Evolutionary conservation across 495 filamentous ascomycete genomes (phyloP).

Genomic region (Aspergillus homomorphus): DNA sequence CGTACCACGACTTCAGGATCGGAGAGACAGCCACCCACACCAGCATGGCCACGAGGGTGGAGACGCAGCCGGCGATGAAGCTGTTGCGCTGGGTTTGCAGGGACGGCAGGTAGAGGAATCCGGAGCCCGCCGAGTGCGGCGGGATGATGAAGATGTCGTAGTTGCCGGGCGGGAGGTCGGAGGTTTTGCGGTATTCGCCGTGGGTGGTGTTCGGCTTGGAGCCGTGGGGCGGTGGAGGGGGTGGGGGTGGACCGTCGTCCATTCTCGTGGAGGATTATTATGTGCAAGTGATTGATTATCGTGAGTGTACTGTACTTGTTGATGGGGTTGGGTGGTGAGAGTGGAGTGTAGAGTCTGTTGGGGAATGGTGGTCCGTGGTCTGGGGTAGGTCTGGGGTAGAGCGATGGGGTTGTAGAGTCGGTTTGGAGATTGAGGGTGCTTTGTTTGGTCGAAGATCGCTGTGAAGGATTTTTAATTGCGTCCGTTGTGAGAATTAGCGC

Average conservation of each 20-base stretch:
- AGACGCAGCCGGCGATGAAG: constrained; percentile 80
- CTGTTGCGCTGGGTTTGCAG: constrained; percentile 82
- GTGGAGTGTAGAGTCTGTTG: neutral
- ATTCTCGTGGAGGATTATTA: constrained; percentile 19
- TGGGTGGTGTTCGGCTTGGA: constrained; percentile 55
- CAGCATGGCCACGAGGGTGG: constrained; percentile 64
- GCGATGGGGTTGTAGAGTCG: neutral
- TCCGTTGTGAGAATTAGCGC: neutral
- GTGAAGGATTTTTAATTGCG: neutral
- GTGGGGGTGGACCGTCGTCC: constrained; percentile 56
- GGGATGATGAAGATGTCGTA: constrained; percentile 98
- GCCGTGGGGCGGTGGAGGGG: constrained; percentile 60
- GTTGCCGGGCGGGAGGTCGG: constrained; percentile 72
- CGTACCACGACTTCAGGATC: constrained; percentile 64
- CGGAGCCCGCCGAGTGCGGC: constrained; percentile 83
- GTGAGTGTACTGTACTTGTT: neutral
- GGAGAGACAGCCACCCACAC: constrained; percentile 68
- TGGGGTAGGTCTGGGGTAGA: neutral
- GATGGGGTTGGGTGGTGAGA: neutral
- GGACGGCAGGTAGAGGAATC: constrained; percentile 92
- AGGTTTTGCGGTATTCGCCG: constrained; percentile 48
- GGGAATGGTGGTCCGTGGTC: neutral
- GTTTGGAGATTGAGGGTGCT: neutral
- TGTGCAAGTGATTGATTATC: neutral
- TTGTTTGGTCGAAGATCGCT: neutral